These are phyloP conservation scores for Meyerozyma athensensis DNA, from an alignment of 1,139 yeast genomes.

Conservation along the genomic window DNA sequence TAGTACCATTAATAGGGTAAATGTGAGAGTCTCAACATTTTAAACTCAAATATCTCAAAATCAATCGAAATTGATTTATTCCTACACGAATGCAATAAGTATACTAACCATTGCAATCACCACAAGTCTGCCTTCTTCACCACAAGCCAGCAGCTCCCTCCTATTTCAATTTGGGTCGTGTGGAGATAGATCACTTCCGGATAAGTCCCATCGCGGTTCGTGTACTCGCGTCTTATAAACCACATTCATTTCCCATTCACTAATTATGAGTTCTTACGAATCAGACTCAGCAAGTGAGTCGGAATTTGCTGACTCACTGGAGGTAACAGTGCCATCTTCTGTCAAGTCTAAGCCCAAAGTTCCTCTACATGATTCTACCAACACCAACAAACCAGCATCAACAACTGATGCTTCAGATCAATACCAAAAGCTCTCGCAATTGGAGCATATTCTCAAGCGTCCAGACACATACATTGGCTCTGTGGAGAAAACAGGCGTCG, in stretches of 20 bases:
- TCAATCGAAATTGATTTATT: too few species aligned
- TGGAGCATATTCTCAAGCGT: constrained; percentile 93
- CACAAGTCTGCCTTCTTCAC: too few species aligned
- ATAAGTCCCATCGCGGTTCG: too few species aligned
- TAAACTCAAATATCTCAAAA: too few species aligned
- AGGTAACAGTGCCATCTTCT: neutral
- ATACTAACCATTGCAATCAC: too few species aligned
- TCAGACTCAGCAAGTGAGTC: constrained; percentile 10
- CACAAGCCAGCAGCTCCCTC: too few species aligned
- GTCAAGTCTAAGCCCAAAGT: neutral
- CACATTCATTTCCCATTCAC: neutral
- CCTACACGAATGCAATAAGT: too few species aligned
- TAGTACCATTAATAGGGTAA: too few species aligned
- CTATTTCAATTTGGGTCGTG: too few species aligned
- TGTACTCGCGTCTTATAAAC: too few species aligned
- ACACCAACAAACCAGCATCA: neutral
- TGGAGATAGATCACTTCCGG: too few species aligned
- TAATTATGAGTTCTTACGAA: constrained; percentile 7
- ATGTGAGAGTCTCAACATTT: too few species aligned
- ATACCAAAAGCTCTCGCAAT: constrained; percentile 88
- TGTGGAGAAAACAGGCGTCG: constrained; percentile 72
- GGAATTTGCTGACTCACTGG: constrained; percentile 7
- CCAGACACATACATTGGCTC: constrained; percentile 99
- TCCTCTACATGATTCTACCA: neutral
- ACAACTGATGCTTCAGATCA: constrained; percentile 54